A percentile compares a stretch with the other conserved stretches of the same genome.
phyloP scores from a whole-genome alignment of 768 basidiomycete genomes.

The Rhodosporidiobolus odoratus region DNA sequence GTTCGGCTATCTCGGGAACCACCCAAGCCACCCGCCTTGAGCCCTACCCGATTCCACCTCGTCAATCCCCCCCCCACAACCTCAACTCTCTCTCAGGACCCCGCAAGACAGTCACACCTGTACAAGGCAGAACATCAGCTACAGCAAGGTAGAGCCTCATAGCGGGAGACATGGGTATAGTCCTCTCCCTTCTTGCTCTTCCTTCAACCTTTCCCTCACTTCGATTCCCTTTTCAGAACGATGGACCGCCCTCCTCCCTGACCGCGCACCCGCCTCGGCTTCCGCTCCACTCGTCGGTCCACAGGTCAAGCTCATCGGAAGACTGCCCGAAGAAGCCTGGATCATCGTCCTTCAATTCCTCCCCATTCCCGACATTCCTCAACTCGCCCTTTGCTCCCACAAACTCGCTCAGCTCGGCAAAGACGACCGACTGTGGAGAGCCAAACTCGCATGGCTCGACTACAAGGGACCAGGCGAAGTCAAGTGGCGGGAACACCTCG shows the following conservation, averaged over 20 bases:
- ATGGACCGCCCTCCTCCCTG: constrained; percentile 75
- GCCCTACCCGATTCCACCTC: no score
- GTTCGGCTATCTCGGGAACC: no score
- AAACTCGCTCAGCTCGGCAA: constrained; percentile 59
- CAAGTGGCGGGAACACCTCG: constrained; percentile 44
- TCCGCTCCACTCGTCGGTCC: not conserved
- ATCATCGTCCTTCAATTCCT: constrained; percentile 66
- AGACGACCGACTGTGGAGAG: constrained; percentile 76
- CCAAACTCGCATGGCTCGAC: constrained; percentile 60
- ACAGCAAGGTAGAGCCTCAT: no score
- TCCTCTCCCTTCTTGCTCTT: not conserved
- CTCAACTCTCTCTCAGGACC: no score
- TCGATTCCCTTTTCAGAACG: constrained; percentile 53
- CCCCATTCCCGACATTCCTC: constrained; percentile 72
- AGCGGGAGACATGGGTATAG: constrained; percentile 4
- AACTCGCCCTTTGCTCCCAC: constrained; percentile 64
- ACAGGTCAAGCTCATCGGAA: constrained; percentile 57
- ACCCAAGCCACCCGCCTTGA: no score
- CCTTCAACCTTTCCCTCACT: not conserved
- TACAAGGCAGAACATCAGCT: no score
- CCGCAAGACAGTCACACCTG: no score
- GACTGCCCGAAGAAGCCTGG: constrained; percentile 71
- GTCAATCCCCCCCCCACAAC: no score
- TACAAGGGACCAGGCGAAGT: constrained; percentile 30
- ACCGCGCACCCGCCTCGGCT: not conserved